These are phyloP conservation scores for Mycena galericulata DNA, from an alignment of 768 basidiomycete genomes.

Conservation along the genomic window DNA sequence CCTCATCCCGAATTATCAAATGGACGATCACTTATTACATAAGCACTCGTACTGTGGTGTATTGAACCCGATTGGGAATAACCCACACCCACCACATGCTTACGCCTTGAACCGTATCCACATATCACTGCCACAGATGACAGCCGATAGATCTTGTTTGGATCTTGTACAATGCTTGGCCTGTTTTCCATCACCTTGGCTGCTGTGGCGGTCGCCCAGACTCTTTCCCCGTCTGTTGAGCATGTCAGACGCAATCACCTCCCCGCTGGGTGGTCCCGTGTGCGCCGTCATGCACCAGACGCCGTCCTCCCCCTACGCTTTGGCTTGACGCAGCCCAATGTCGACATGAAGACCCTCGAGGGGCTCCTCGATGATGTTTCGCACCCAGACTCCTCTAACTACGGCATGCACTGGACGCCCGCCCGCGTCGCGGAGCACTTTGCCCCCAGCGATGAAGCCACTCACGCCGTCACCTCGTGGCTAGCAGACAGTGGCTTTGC, in stretches of 20 bases:
- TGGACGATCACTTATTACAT: too few relatives aligned
- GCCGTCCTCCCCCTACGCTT: constrained; percentile 59
- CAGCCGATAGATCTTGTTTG: too few relatives aligned
- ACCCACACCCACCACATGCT: too few relatives aligned
- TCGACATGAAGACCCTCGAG: constrained; percentile 52
- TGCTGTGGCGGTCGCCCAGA: constrained; percentile 19
- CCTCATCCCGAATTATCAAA: too few relatives aligned
- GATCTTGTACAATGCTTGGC: constrained; percentile 25
- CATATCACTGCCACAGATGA: too few relatives aligned
- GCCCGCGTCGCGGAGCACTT: constrained; percentile 58
- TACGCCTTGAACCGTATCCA: too few relatives aligned
- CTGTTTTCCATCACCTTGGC: constrained; percentile 24
- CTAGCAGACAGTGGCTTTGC: constrained; percentile 55
- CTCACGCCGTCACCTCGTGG: constrained; percentile 58
- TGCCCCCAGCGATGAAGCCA: constrained; percentile 54
- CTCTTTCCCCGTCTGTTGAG: constrained; percentile 53
- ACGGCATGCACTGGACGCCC: constrained; percentile 63
- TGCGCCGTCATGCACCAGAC: constrained; percentile 49
- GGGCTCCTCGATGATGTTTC: constrained; percentile 60
- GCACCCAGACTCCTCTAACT: constrained; percentile 61
- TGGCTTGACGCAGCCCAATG: constrained; percentile 60
- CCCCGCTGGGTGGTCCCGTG: constrained; percentile 56
- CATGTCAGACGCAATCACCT: constrained; percentile 58
- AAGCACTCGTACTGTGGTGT: too few relatives aligned
- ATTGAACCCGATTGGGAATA: too few relatives aligned